A percentile compares a stretch with the other conserved stretches of the same genome.
Evolutionary conservation across 2,329 filamentous ascomycete genomes (phyloP).

Genomic region (Harringtonia aguacate): DNA sequence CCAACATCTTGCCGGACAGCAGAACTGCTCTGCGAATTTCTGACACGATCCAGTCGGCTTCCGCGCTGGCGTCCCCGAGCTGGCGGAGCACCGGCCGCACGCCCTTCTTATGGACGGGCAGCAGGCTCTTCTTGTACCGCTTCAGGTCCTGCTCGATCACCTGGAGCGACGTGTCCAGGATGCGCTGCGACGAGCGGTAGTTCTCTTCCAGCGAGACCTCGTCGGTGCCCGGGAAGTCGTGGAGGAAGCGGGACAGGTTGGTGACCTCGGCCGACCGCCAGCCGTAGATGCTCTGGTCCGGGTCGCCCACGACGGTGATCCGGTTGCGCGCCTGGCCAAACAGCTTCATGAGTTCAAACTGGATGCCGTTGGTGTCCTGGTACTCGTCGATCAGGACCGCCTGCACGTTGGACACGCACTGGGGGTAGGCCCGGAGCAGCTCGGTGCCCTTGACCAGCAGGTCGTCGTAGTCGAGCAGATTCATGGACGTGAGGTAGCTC

Average conservation of each 20-base stretch:
- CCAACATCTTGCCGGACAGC: slow-evolving; percentile 64
- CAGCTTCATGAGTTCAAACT: slow-evolving; percentile 88
- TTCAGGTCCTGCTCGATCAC: slow-evolving; percentile 85
- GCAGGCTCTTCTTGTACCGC: slow-evolving; percentile 68
- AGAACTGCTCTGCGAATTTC: slow-evolving; percentile 64
- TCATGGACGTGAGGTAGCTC: slow-evolving; percentile 59
- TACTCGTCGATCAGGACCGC: slow-evolving; percentile 94
- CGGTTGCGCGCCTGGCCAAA: slow-evolving; percentile 61
- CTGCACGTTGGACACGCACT: slow-evolving; percentile 81
- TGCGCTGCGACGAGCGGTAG: slow-evolving; percentile 81
- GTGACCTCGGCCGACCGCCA: slow-evolving; percentile 89
- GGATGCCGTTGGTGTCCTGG: slow-evolving; percentile 90
- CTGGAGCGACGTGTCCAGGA: slow-evolving; percentile 67
- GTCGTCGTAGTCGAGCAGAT: slow-evolving; percentile 90
- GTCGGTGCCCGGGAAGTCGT: slow-evolving; percentile 65
- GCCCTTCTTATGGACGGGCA: slow-evolving; percentile 71
- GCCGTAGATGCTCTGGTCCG: slow-evolving; percentile 95
- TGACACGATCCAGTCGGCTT: slow-evolving; percentile 80
- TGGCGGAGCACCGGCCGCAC: slow-evolving; percentile 71
- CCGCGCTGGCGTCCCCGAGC: slow-evolving; percentile 56
- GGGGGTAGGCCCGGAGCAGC: slow-evolving; percentile 60
- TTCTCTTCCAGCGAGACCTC: slow-evolving; percentile 87
- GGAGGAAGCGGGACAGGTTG: slow-evolving; percentile 71
- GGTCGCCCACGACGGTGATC: slow-evolving; percentile 94
- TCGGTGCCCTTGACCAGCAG: slow-evolving; percentile 75